Evolutionary conservation across 1,284 basidiomycete species (phyloP), one percentile per base, ranked within the genome.

Genomic region (Trichosporon ovoides): DNA sequence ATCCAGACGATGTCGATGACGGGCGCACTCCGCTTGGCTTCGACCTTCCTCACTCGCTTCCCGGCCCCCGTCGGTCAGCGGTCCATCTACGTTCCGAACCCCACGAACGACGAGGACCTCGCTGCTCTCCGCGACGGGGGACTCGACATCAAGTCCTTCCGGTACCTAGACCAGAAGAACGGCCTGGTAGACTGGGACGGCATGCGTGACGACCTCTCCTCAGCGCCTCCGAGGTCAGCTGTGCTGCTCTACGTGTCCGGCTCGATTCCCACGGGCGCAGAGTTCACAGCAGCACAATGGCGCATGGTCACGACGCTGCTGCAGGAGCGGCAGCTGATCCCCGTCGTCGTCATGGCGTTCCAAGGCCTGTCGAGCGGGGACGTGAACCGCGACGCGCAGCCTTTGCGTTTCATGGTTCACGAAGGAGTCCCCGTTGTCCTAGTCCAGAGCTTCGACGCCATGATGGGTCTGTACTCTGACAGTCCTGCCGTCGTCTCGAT

Each of bases 1-100:
- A 87, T 89, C 38, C 93, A 97, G 78, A 93, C 93, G 13, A 89
- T 96, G 68, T 96, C 93, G 16, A 89, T 94, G 35, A 98, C 95
- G 1, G 95, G 96, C 58, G 95, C 93, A 52, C 90, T 97, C 77
- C 91, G 96, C 75, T 81, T 97, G 28, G 96, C 87, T 33, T 92
- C 87, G 1, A 79, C 91, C 50, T 98, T 98, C 81, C 80, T 98
- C 59, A 85, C 85, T 60, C 83, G 83, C 56, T 95, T 91, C 63
- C 64, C 70, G 12, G 53, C 63, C 6, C 43, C 43, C 0, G 50
- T 59, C 2, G 28, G 60, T 10, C 53, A 64, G 13, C 63, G 67
- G 36, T 59, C 66, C 0, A 61, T 74, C 33, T 73, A 71, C 55
- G 59, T 69, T 22, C 73, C 75, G 0, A 65, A 63, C 14, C 74